Percentiles rank a stretch among this genome's conserved stretches.
Conservation (phyloP, 495 filamentous ascomycete genomes). For the Hypoxylon rickii region DNA sequence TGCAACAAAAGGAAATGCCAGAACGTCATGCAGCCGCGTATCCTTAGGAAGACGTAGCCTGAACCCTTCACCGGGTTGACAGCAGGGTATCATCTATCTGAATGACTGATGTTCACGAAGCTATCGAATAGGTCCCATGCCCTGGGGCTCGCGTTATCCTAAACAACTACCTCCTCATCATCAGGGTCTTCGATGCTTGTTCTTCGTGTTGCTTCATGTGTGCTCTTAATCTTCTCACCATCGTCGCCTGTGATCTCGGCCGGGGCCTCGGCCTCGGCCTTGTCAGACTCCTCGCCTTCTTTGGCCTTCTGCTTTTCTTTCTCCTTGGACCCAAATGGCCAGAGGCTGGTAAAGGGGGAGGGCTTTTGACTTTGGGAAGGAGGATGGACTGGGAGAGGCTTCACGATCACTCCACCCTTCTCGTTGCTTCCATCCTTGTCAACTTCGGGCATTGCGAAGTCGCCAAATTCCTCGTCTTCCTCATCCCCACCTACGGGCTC, state of each 20-base stretch:
- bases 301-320: conserved; percentile 42
- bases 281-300: conserved; percentile 37
- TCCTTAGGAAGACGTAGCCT: not conserved
- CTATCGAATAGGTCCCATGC: conserved; percentile 4
- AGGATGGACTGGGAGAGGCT: conserved; percentile 53
- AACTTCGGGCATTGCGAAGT: conserved; percentile 58
- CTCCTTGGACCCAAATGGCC: conserved; percentile 50
- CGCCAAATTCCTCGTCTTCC: conserved; percentile 57
- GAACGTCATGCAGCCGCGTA: not conserved
- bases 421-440: conserved; percentile 33
- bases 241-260: conserved; percentile 41
- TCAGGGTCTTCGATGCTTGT: conserved; percentile 63
- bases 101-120: conserved; percentile 16
- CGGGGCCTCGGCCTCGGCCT: conserved; percentile 31
- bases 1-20: not conserved
- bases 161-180: conserved; percentile 53
- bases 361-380: conserved; percentile 41
- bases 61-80: conserved; percentile 6
- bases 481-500: conserved; percentile 48
- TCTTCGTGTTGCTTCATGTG: conserved; percentile 56
- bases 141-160: conserved; percentile 24
- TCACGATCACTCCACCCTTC: conserved; percentile 46
- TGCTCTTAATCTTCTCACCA: conserved; percentile 51
- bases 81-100: conserved; percentile 17
- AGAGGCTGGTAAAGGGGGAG: conserved; percentile 50